Conservation (phyloP, 2,329 filamentous ascomycete genomes). For the Dactylonectria estremocensis region DNA sequence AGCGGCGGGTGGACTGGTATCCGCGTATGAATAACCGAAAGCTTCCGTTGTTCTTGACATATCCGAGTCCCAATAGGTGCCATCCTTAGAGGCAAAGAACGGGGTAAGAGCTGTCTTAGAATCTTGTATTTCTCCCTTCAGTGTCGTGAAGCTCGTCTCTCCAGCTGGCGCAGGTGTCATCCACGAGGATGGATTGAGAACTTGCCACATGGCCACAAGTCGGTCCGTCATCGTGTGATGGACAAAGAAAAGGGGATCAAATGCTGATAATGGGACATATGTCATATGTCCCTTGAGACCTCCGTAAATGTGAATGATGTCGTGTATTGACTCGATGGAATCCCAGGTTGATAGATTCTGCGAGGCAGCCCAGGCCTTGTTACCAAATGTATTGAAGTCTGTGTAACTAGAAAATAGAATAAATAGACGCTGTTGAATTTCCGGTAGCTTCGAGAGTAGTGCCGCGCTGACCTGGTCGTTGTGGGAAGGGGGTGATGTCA, state of each 20-base stretch:
- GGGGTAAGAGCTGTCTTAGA: slow-evolving; percentile 74
- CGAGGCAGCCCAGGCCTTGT: slow-evolving; percentile 72
- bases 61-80: slow-evolving; percentile 79
- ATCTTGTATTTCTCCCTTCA: slow-evolving; percentile 68
- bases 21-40: slow-evolving; percentile 84
- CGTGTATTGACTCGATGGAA: slow-evolving; percentile 76
- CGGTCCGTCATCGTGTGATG: slow-evolving; percentile 85
- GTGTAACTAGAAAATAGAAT: slow-evolving; percentile 78
- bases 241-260: slow-evolving; percentile 85
- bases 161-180: slow-evolving; percentile 69
- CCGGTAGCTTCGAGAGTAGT: slow-evolving; percentile 61
- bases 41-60: slow-evolving; percentile 69
- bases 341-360: slow-evolving; percentile 68
- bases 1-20: slow-evolving; percentile 59
- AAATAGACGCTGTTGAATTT: slow-evolving; percentile 75
- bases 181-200: slow-evolving; percentile 78
- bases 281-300: slow-evolving; percentile 78
- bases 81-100: slow-evolving; percentile 72
- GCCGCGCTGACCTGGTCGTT: slow-evolving; percentile 69
- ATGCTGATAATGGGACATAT: slow-evolving; percentile 80
- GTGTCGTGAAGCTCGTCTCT: slow-evolving; percentile 74
- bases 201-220: slow-evolving; percentile 83
- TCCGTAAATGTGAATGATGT: slow-evolving; percentile 72
- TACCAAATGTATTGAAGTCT: slow-evolving; percentile 79
- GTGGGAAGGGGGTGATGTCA: slow-evolving; percentile 63